Percentiles rank a stretch among this genome's conserved stretches.
Evolutionary conservation across 2,329 filamentous ascomycete species (phyloP).

Genomic region (Colletotrichum abscissum): DNA sequence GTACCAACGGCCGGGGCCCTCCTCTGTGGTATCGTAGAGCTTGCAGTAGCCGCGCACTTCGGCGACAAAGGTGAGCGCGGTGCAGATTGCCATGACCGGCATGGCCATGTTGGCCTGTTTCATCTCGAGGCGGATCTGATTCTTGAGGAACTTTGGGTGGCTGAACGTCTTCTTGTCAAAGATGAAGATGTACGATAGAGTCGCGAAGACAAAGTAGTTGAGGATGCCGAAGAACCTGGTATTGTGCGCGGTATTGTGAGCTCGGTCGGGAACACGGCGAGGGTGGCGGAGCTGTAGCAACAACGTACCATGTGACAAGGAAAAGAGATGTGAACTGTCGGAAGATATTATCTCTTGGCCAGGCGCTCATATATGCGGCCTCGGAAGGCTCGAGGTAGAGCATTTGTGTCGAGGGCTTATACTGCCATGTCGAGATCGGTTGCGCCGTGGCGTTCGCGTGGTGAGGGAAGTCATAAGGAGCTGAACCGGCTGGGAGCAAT

Average conservation of each 20-base stretch:
- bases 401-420: slow-evolving; percentile 78
- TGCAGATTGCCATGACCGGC: slow-evolving; percentile 85
- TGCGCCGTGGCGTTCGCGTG: slow-evolving; percentile 65
- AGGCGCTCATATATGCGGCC: slow-evolving; percentile 83
- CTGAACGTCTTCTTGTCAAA: slow-evolving; percentile 91
- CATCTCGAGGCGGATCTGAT: slow-evolving; percentile 90
- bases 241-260: background rate
- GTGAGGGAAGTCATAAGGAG: slow-evolving; percentile 63
- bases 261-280: background rate
- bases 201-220: slow-evolving; percentile 86
- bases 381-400: slow-evolving; percentile 76
- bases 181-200: slow-evolving; percentile 86
- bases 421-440: slow-evolving; percentile 72
- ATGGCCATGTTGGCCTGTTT: slow-evolving; percentile 80
- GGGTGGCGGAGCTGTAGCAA: background rate
- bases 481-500: slow-evolving; percentile 70
- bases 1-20: slow-evolving; percentile 83
- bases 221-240: slow-evolving; percentile 84
- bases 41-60: slow-evolving; percentile 89
- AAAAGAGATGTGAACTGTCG: slow-evolving; percentile 83
- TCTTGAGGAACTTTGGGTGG: slow-evolving; percentile 95
- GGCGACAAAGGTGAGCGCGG: slow-evolving; percentile 81
- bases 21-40: slow-evolving; percentile 83
- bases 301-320: slow-evolving; percentile 83
- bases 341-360: slow-evolving; percentile 80